Evolutionary conservation across 306 rosid species (phyloP), one percentile per base, ranked within the genome.

Genomic region (Malus orientalis): DNA sequence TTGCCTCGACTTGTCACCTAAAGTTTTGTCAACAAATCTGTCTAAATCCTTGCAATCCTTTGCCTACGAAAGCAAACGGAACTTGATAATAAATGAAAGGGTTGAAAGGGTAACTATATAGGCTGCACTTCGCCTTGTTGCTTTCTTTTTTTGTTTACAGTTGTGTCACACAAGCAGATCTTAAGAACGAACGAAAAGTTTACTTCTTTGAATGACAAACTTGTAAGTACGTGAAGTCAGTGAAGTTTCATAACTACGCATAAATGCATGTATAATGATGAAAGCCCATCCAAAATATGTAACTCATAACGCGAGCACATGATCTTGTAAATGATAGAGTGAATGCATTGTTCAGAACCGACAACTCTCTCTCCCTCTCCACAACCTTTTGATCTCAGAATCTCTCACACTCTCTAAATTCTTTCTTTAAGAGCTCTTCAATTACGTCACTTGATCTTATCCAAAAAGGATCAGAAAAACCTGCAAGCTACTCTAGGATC

Each of bases 1-100:
- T 67, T 51, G 44, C 68, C 49, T 74, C 74, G 87, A 76, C 33
- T 78, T 69, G 20, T 62, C 83, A 71, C 77, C 82, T 33, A 87
- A 38, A 55, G 87, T 76, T 75, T 61, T 68, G 71, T 89, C 91
- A 13, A 87, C 82, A 62, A 89, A 76, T 22, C 57, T 79, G 27
- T 82, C 82, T 71, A 79, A 74, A 9, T 51, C 79, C 55, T 76
- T 74, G 57, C 81, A 65, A 44, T 77, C 59, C 71, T 69, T 87
- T 33, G 69, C 90, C 91, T 87, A 84, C 82, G 82, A 81, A 66
- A 23, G 25, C 60, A 55, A 58, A 11, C 40, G 33, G 6, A 16
- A 57, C 59, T 27, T 54, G 45, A 49, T 73, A 14, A 74, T 69
- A 44, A 61, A 16, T 51, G 59, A 42, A 61, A 44, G 69, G 58